Evolutionary conservation across 257 asterid genomes (phyloP), one percentile per base, ranked within the genome.

Genomic region (Perilla frutescens): DNA sequence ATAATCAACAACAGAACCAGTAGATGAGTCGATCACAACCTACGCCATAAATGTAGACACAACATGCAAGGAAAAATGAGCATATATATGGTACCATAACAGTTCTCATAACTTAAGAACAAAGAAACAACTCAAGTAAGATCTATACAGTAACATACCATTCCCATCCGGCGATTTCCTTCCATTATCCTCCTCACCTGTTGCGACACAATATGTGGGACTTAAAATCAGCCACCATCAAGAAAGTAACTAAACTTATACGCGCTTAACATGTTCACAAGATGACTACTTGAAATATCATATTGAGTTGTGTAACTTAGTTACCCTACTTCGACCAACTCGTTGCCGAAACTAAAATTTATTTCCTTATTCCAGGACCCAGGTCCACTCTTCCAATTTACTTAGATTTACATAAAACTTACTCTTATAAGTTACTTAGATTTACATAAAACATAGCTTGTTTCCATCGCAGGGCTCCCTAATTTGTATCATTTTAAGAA

Each of bases 161-260:
- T 92, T 89, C 98, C 99, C 99, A 92, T 95, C 44, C 97, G 90
- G 39, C 86, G 96, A 75, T 90, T 95, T 80, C 99, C 99, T 87
- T 95, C 98, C 99, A 95, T 90, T 74, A 92, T 90, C 84, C 99
- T 85, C 84, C 98, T 87, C 74, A 92, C 96, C 99, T 95, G 78
- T 82, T 82, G 71, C 68, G 75, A 72, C 41, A 84, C 53, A 48
- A 41, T 32, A 7, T 6, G 51, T 51, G 58, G 64, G 59, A 56
- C 43, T 15, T 65, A 20, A 71, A 66, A 61, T 68, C 63, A 73
- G 40, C 70, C 71, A 70, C 69, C 48, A 75, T 63, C 41, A 51
- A 62, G 65, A 50, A 70, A 66, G 9, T 15, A 55, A 47, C 14
- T 53, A 14, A 64, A 58, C 20, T 14, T 44, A 56, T 31, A 29